Base-by-base conservation (phyloP, 2,329 filamentous ascomycete genomes). In the Fusarium tanahbumbuense region DNA sequence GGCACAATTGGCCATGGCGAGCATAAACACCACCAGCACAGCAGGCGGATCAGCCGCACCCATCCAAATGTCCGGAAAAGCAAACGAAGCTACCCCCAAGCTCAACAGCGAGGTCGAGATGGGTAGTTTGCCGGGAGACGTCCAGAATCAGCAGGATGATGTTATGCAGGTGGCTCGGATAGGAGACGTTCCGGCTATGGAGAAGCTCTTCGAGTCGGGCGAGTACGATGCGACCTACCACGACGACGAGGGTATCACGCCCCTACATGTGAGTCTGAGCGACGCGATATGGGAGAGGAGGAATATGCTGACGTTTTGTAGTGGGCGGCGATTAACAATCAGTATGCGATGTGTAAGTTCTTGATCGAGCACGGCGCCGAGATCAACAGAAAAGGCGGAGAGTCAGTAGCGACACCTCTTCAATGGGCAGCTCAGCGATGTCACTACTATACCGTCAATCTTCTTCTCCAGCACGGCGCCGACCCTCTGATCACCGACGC, bases 291-390 rank as follows among this genome's bases (percentile, higher is more conserved):
- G 32, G 25, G 12, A 15, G 28, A 23, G 8, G 9, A 47, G 28
- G 12, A 49, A 40, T 7, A 15, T 15, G 50, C 73, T 75, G 64
- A 75, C 67, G 13, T 27, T 47, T 20, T 25, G 18, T 78, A 99
- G 93, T 99, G 96, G 96, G 96, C 96, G 48, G 93, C 97, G 40
- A 98, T 99, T 80, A 99, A 99, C 83, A 98, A 98, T 78, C 96
- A 98, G 79, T 97, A 95, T 83, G 93, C 93, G 72, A 94, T 98
- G 85, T 98, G 95, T 87, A 95, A 96, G 80, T 98, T 97, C 81
- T 89, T 99, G 46, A 88, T 99, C 78, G 92, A 88, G 52, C 82
- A 84, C 68, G 94, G 94, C 76, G 96, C 94, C 77, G 92, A 97
- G 78, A 92, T 98, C 76, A 98, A 99, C 82, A 91, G 90, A 68